phyloP scores from a whole-genome alignment of 352 stramenopile species.

The Pythium brassicae region DNA sequence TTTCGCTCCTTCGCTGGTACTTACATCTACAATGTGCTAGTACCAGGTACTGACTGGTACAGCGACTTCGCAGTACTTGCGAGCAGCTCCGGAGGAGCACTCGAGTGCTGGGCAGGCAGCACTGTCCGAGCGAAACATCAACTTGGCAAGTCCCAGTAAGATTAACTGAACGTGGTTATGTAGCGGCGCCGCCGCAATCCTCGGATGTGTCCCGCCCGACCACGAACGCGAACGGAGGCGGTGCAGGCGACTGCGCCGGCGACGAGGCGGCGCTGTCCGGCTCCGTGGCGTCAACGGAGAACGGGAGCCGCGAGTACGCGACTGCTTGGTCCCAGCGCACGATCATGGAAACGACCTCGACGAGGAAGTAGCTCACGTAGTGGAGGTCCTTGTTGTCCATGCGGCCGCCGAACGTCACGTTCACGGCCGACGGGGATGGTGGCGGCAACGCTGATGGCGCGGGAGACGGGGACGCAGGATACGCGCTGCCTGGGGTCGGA shows the following conservation, averaged over 20 bases:
- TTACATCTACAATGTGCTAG: too few species aligned
- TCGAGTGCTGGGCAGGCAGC: too few species aligned
- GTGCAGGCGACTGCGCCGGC: neutral
- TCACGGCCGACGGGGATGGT: conserved; percentile 16
- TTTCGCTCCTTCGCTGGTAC: too few species aligned
- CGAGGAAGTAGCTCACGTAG: conserved; percentile 21
- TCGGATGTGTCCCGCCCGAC: conserved; percentile 11
- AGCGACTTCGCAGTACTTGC: too few species aligned
- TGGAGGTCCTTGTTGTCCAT: conserved; percentile 37
- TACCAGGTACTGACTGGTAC: too few species aligned
- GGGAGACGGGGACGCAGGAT: neutral
- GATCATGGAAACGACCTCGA: conserved; percentile 17
- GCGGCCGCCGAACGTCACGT: conserved; percentile 40
- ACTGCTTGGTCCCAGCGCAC: conserved; percentile 18
- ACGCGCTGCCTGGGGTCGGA: neutral
- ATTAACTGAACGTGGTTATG: conserved; percentile 1
- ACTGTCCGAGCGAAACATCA: too few species aligned
- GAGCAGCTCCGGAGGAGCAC: too few species aligned
- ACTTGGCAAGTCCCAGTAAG: too few species aligned
- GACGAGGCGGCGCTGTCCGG: neutral
- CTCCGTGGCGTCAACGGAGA: neutral
- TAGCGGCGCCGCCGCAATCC: neutral
- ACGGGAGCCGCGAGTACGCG: conserved; percentile 8
- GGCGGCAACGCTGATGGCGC: neutral
- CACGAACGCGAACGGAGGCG: neutral